A percentile compares a stretch with the other conserved stretches of the same genome.
These are phyloP conservation scores for Wakefieldia striispora DNA, from an alignment of 768 basidiomycete genomes.

Conservation along the genomic window DNA sequence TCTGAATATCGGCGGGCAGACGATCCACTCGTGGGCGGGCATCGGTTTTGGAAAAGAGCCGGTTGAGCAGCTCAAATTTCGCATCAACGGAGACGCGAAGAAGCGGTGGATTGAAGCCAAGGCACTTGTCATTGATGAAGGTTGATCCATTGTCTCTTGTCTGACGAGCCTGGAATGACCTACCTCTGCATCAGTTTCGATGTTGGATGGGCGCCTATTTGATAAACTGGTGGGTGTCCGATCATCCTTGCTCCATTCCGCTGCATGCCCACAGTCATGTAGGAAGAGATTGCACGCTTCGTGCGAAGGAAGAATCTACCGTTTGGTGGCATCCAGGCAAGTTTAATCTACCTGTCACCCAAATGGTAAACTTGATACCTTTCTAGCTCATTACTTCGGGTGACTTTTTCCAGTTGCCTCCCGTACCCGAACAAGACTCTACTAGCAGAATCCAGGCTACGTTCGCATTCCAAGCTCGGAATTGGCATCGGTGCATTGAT, in stretches of 20 bases:
- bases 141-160: constrained; percentile 34
- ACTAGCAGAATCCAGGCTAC: constrained; percentile 48
- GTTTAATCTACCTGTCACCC: neutral
- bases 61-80: constrained; percentile 39
- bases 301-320: constrained; percentile 45
- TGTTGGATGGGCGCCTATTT: constrained; percentile 69
- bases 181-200: constrained; percentile 50
- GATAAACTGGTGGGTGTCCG: constrained; percentile 60
- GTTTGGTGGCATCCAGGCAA: constrained; percentile 69
- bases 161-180: neutral
- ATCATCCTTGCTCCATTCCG: constrained; percentile 30
- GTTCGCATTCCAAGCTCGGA: constrained; percentile 65
- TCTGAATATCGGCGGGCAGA: constrained; percentile 67
- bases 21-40: constrained; percentile 66
- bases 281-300: constrained; percentile 39
- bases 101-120: constrained; percentile 50
- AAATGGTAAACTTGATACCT: constrained; percentile 5
- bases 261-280: neutral
- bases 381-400: constrained; percentile 68
- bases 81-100: constrained; percentile 28
- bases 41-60: constrained; percentile 58
- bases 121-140: constrained; percentile 71
- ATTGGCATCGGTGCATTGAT: constrained; percentile 56
- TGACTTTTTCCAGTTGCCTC: constrained; percentile 81
- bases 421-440: constrained; percentile 53